Conservation (phyloP, 257 asterid species). For the Solanum corneliomulleri region DNA sequence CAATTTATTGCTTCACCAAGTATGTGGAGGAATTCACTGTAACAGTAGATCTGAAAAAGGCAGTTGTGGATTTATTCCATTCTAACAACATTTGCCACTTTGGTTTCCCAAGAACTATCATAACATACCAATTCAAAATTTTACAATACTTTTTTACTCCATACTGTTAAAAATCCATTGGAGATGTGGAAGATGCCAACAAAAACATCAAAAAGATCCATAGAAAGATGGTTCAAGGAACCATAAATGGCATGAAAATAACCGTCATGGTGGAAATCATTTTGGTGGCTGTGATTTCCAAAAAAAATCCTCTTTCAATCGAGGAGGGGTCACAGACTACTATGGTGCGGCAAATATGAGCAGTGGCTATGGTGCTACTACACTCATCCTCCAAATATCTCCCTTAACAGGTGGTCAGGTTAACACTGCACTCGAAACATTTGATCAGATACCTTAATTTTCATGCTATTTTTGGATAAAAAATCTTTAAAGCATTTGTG, state of each 20-base stretch:
- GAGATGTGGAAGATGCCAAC: too few relatives aligned
- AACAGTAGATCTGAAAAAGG: too few relatives aligned
- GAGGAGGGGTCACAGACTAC: slow-evolving; percentile 1
- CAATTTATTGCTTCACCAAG: too few relatives aligned
- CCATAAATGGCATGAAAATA: not conserved
- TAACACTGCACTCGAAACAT: not conserved
- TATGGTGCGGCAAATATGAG: slow-evolving; percentile 2
- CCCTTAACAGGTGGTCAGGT: not conserved
- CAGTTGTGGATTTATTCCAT: too few relatives aligned
- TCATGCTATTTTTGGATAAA: not conserved
- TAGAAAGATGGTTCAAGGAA: too few relatives aligned
- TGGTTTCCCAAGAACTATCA: too few relatives aligned
- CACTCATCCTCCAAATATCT: not conserved
- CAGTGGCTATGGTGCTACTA: slow-evolving; percentile 1
- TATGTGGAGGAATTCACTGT: too few relatives aligned
- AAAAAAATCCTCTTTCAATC: slow-evolving; percentile 3
- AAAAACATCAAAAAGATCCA: too few relatives aligned
- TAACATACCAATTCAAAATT: too few relatives aligned
- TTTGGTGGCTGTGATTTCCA: slow-evolving; percentile 18
- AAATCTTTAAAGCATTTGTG: not conserved
- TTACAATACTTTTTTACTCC: too few relatives aligned
- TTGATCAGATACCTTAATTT: not conserved
- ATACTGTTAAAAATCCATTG: too few relatives aligned
- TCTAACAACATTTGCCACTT: too few relatives aligned
- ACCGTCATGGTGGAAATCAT: not conserved